Conservation (phyloP, 305 asterid genomes). For the Fraxinus nigra region DNA sequence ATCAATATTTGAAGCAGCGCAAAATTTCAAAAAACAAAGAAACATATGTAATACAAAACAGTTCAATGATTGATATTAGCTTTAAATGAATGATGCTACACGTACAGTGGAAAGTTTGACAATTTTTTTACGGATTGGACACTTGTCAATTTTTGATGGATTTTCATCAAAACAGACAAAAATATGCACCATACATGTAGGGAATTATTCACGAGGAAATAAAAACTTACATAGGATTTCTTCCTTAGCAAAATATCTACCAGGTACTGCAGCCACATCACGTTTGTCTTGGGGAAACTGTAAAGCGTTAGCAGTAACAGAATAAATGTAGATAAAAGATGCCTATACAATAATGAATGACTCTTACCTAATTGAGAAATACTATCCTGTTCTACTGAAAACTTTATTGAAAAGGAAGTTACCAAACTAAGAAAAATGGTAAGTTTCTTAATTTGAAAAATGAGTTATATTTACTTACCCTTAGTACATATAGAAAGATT, state of each 20-base stretch:
- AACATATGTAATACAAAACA: background rate
- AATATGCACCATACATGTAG: background rate
- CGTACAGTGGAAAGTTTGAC: background rate
- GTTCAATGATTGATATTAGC: background rate
- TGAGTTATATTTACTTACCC: background rate
- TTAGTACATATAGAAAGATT: background rate
- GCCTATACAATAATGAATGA: background rate
- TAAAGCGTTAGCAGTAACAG: conserved; percentile 14
- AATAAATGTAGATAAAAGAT: conserved; percentile 4
- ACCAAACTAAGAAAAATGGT: background rate
- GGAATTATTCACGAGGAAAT: background rate
- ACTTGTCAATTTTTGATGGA: background rate
- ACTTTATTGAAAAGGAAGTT: background rate
- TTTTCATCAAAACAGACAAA: background rate
- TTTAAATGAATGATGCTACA: background rate
- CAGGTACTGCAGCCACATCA: conserved; percentile 85
- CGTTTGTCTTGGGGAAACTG: conserved; percentile 95
- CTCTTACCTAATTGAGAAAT: background rate
- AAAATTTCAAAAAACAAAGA: background rate
- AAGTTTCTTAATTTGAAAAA: background rate
- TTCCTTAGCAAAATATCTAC: conserved; percentile 74
- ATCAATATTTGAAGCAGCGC: conserved; percentile 4
- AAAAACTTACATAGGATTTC: conserved; percentile 76
- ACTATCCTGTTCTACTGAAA: background rate
- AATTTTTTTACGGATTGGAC: no score